A percentile compares a stretch with the other conserved stretches of the same genome.
Conservation (phyloP, 2,329 filamentous ascomycete species). For the Zopfia rhizophila region DNA sequence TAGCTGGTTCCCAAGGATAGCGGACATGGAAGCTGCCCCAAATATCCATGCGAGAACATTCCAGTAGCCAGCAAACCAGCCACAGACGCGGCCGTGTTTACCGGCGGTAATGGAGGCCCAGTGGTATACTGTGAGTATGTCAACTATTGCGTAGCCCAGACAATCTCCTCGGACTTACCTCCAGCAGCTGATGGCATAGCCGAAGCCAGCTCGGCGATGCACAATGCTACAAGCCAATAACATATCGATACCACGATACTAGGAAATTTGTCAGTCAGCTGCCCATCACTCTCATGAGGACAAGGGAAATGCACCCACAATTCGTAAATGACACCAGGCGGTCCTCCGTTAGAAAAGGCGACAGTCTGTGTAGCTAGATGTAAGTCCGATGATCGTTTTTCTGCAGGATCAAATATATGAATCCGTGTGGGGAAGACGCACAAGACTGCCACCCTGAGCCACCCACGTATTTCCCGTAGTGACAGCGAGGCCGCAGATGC, state of each 20-base stretch:
- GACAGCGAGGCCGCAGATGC: constrained; percentile 59
- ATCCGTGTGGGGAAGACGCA: constrained; percentile 39
- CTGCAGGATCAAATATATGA: too few species aligned
- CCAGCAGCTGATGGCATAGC: constrained; percentile 55
- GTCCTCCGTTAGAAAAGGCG: constrained; percentile 58
- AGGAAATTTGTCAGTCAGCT: constrained; percentile 24
- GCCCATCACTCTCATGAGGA: background rate
- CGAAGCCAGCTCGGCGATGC: constrained; percentile 62
- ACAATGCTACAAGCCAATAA: constrained; percentile 63
- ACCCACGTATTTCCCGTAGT: constrained; percentile 57
- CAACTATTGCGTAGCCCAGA: too few species aligned
- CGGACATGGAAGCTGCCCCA: constrained; percentile 54
- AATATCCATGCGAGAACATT: constrained; percentile 64
- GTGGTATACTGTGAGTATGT: too few species aligned
- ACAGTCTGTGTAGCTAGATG: constrained; percentile 38
- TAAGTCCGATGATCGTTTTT: constrained; percentile 2
- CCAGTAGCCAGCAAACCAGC: constrained; percentile 65
- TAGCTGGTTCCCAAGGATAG: constrained; percentile 58
- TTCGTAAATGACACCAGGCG: constrained; percentile 59
- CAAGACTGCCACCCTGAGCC: constrained; percentile 60
- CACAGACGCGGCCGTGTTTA: constrained; percentile 58
- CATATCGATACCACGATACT: constrained; percentile 61
- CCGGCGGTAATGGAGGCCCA: constrained; percentile 64
- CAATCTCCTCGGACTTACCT: too few species aligned
- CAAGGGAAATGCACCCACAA: too few species aligned